phyloP scores from a whole-genome alignment of 495 filamentous ascomycete species.

The Hyaloscypha variabilis region DNA sequence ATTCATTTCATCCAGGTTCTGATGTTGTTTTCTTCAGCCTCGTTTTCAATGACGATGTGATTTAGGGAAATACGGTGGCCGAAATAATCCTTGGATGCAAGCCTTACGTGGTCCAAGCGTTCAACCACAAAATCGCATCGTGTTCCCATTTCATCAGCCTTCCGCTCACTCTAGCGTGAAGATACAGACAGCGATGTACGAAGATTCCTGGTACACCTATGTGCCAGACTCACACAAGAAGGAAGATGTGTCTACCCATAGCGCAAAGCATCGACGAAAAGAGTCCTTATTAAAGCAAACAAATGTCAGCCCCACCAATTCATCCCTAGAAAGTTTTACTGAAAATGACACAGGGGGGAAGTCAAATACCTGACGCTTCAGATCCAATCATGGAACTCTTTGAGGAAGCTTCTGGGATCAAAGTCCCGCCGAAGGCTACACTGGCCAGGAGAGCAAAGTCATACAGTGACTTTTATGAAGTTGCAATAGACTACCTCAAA shows the following conservation, averaged over 20 bases:
- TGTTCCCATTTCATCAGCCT: constrained; percentile 6
- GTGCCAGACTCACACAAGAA: constrained; percentile 55
- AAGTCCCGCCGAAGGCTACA: constrained; percentile 64
- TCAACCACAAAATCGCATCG: background rate
- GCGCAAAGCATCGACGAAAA: constrained; percentile 56
- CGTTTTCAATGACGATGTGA: constrained; percentile 22
- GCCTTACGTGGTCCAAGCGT: constrained; percentile 12
- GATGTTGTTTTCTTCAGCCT: constrained; percentile 24
- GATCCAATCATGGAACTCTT: constrained; percentile 47
- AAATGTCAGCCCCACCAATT: constrained; percentile 53
- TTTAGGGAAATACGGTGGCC: constrained; percentile 11
- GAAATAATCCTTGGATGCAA: background rate
- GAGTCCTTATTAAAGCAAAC: constrained; percentile 70
- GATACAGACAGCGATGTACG: constrained; percentile 59
- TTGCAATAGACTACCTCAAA: constrained; percentile 56
- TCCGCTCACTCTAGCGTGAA: background rate
- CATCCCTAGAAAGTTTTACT: constrained; percentile 37
- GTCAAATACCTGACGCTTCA: constrained; percentile 38
- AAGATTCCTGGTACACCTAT: constrained; percentile 74
- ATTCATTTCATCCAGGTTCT: background rate
- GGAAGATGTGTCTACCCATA: constrained; percentile 39
- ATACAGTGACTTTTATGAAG: constrained; percentile 72
- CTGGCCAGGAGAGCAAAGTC: constrained; percentile 70
- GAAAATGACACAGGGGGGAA: constrained; percentile 39
- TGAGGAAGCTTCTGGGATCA: constrained; percentile 51